Evolutionary conservation across 129 eudicot species (phyloP).

Genomic region (Solidago caesia): DNA sequence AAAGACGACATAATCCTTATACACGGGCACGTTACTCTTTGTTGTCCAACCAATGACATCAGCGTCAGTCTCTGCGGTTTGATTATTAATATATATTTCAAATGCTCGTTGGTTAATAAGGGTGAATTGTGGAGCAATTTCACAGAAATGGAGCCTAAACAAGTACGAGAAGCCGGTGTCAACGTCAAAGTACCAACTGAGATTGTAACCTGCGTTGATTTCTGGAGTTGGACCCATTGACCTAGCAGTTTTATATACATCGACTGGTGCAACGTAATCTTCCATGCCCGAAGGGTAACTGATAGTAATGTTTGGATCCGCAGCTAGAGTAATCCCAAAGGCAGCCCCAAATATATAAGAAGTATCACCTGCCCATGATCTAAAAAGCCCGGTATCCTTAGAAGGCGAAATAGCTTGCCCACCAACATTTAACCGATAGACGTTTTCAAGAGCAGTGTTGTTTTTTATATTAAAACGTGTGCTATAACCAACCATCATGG

Average conservation of each 20-base stretch:
- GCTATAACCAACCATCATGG: constrained; percentile 45
- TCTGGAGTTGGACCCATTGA: constrained; percentile 62
- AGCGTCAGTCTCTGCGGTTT: constrained; percentile 53
- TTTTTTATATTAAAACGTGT: constrained; percentile 44
- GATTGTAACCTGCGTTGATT: constrained; percentile 51
- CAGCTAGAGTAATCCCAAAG: constrained; percentile 47
- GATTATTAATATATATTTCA: constrained; percentile 60
- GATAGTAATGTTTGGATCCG: constrained; percentile 53
- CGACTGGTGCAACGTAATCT: constrained; percentile 67
- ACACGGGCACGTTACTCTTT: constrained; percentile 35
- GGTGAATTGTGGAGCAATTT: constrained; percentile 33
- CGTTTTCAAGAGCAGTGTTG: constrained; percentile 63
- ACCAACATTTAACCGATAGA: constrained; percentile 80
- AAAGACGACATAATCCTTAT: constrained; percentile 57
- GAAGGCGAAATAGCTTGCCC: constrained; percentile 79
- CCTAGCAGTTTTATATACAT: constrained; percentile 77
- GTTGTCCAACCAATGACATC: constrained; percentile 65
- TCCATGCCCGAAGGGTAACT: constrained; percentile 47
- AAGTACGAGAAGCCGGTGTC: constrained; percentile 75
- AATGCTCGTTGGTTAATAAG: constrained; percentile 65
- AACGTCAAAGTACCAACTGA: constrained; percentile 70
- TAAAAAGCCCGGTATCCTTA: constrained; percentile 74
- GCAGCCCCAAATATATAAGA: constrained; percentile 56
- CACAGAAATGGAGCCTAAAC: constrained; percentile 90
- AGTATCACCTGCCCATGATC: constrained; percentile 69